phyloP scores from a whole-genome alignment of 192 early-diverging fungal genomes.

The Spinellus fusiger region DNA sequence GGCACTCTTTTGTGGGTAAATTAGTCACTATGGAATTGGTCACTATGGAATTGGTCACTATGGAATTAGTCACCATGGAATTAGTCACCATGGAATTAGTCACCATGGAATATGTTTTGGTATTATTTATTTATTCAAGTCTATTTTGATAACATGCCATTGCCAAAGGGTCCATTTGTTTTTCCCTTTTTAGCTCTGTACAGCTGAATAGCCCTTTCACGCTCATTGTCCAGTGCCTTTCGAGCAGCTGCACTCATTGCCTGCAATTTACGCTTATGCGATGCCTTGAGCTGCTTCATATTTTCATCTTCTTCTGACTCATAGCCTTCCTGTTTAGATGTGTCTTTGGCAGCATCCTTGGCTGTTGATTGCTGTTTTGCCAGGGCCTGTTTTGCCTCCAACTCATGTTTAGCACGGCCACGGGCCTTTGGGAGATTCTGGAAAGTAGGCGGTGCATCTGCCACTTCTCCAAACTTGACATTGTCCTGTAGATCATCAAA shows the following conservation, averaged over 20 bases:
- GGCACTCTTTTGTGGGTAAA: neutral
- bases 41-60: neutral
- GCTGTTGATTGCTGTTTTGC: conserved; percentile 9
- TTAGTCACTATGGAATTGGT: neutral
- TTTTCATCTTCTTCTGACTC: conserved; percentile 33
- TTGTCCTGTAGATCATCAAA: conserved; percentile 49
- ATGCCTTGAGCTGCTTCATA: conserved; percentile 35
- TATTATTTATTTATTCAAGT: neutral
- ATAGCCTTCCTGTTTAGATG: no score
- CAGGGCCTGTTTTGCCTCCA: conserved; percentile 23
- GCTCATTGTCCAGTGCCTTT: conserved; percentile 44
- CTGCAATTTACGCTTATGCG: conserved; percentile 28
- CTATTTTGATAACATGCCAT: conserved; percentile 3
- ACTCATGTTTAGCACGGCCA: conserved; percentile 38
- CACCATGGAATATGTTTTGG: neutral
- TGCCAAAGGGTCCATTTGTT: conserved; percentile 18
- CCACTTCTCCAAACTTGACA: conserved; percentile 50
- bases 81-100: neutral
- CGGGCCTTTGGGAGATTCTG: conserved; percentile 42
- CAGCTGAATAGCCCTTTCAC: conserved; percentile 40
- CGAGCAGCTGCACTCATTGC: conserved; percentile 41
- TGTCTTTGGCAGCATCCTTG: neutral
- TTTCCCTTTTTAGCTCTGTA: conserved; percentile 50
- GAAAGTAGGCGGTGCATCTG: conserved; percentile 45
- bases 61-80: neutral